Conservation (phyloP, 192 early-diverging fungal species). For the Radiomyces spectabilis region DNA sequence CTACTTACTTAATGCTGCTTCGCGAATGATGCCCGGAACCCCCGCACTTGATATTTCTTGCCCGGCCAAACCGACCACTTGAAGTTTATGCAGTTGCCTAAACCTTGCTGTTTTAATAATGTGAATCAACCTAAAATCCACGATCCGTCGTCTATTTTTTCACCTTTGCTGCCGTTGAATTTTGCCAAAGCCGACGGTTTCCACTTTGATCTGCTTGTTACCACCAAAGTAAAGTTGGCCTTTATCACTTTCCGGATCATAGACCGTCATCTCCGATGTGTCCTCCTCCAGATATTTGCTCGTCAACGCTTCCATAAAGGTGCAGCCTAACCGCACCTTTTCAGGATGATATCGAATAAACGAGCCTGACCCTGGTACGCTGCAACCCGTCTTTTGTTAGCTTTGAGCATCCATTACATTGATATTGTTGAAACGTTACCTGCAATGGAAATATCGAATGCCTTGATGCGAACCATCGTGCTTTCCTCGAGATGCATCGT, state of each 20-base stretch:
- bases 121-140: neutral
- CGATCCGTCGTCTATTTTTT: neutral
- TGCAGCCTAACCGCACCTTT: slow-evolving; percentile 33
- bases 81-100: slow-evolving; percentile 6
- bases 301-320: slow-evolving; percentile 33
- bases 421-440: slow-evolving; percentile 13
- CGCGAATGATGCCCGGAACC: slow-evolving; percentile 25
- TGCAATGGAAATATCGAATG: slow-evolving; percentile 45
- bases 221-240: slow-evolving; percentile 32
- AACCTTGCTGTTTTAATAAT: neutral
- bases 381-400: no score
- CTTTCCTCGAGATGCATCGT: slow-evolving; percentile 48
- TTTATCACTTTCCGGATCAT: slow-evolving; percentile 20
- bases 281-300: slow-evolving; percentile 33
- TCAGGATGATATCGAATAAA: slow-evolving; percentile 41
- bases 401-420: no score
- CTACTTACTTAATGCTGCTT: slow-evolving; percentile 28
- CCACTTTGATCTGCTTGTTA: slow-evolving; percentile 37
- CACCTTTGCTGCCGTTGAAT: slow-evolving; percentile 37
- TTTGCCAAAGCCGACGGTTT: slow-evolving; percentile 46
- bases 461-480: slow-evolving; percentile 50
- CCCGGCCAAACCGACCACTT: slow-evolving; percentile 19
- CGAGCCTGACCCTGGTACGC: slow-evolving; percentile 40
- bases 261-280: neutral
- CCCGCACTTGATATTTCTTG: slow-evolving; percentile 2